A percentile compares a stretch with the other conserved stretches of the same genome.
These are phyloP conservation scores for Clathrospora elynae DNA, from an alignment of 2,329 filamentous ascomycete species.

Conservation along the genomic window DNA sequence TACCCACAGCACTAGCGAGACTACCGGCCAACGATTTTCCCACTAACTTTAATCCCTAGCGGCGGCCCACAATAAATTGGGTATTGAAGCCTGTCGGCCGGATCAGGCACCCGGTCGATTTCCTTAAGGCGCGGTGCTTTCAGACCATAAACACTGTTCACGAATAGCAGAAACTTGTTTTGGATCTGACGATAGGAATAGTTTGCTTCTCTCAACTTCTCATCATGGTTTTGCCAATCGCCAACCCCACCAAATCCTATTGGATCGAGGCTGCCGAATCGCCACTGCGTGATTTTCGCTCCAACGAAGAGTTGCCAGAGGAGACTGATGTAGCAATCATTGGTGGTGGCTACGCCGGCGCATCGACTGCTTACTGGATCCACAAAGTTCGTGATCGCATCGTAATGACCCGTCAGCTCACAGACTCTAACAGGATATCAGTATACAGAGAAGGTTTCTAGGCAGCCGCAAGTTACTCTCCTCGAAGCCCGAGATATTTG, in stretches of 20 bases:
- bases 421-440: constrained; percentile 5
- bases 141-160: too few species aligned
- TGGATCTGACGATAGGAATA: not conserved
- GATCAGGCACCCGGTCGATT: constrained; percentile 1
- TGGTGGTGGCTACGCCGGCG: constrained; percentile 19
- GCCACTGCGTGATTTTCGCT: constrained; percentile 14
- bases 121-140: not conserved
- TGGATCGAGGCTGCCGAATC: constrained; percentile 20
- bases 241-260: constrained; percentile 17
- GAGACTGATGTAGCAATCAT: constrained; percentile 21
- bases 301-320: constrained; percentile 11
- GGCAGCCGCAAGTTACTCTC: constrained; percentile 15
- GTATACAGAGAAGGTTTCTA: constrained; percentile 13
- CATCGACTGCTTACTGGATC: constrained; percentile 19
- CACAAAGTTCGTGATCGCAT: constrained; percentile 13
- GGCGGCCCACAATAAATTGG: too few species aligned
- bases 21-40: too few species aligned
- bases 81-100: not conserved
- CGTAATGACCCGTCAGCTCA: not conserved
- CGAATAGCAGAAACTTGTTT: constrained; percentile 1
- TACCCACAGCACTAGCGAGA: too few species aligned
- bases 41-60: too few species aligned
- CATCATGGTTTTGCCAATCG: constrained; percentile 13
- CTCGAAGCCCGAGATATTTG: constrained; percentile 19
- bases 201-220: not conserved